Evolutionary conservation across 345 rosid species (phyloP), one percentile per base, ranked within the genome.

Genomic region (Arabidopsis arenosa): DNA sequence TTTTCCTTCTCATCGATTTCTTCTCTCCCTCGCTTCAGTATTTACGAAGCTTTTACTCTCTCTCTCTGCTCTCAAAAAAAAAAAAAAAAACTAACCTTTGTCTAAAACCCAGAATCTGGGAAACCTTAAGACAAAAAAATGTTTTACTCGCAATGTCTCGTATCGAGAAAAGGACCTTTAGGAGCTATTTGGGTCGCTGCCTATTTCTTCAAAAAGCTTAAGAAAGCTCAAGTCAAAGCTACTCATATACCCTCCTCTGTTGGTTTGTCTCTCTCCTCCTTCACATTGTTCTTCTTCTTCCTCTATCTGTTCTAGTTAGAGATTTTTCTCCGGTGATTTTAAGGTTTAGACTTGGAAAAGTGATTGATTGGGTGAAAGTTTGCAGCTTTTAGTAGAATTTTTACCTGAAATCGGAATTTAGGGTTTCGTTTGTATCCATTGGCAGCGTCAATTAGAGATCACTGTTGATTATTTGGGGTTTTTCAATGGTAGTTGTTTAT

Each of bases 141-240:
- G 97, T 92, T 84, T 68, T 51, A 79, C 69, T 92, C 98, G 6
- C 83, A 85, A 37, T 68, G 82, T 66, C 84, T 87, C 52, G 81
- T 86, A 13, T 86, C 92, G 0, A 78, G 82, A 30, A 89, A 86
- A 62, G 95, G 97, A 41, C 86, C 97, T 49, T 68, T 89, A 44
- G 85, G 91, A 18, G 79, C 90, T 37, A 79, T 92, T 23, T 90
- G 96, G 96, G 86, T 90, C 18, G 97, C 98, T 37, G 98, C 95
- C 13, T 90, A 89, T 81, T 89, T 70, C 88, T 82, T 72, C 82
- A 92, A 87, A 32, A 88, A 86, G 70, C 97, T 94, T 8, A 90
- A 87, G 80, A 94, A 82, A 65, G 64, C 86, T 55, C 93, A 90
- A 80, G 86, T 92, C 80, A 73, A 78, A 74, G 81, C 80, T 44